Base-by-base conservation (phyloP, 1,139 yeast genomes). In the Debaryomycetaceae sp. region DNA sequence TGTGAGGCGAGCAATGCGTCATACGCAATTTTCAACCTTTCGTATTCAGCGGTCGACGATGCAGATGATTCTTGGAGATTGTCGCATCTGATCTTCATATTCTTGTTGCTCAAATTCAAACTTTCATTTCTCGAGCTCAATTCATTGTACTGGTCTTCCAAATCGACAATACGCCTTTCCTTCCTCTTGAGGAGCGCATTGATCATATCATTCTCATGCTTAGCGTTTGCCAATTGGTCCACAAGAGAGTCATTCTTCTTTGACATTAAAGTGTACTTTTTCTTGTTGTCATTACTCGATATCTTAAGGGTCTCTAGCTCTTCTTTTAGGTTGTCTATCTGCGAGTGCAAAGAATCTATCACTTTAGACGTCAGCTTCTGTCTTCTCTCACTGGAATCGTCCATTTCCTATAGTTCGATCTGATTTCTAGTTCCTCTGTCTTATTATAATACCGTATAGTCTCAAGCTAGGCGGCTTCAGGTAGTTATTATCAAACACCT, bases 121-220 rank as follows among this genome's bases (percentile, higher is more conserved):
- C 69, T 60, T 48, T 80, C 82, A 41, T 74, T 70, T 11, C 67
- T 62, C 9, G 76, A 66, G 39, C 69, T 60, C 23, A 79, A 55
- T 14, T 76, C 79, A 41, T 71, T 72, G 50, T 76, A 65, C 54
- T 81, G 82, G 37, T 68, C 68, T 58, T 85, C 89, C 53, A 83
- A 62, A 55, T 84, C 90, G 36, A 69, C 56, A 38, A 84, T 76
- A 47, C 87, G 66, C 47, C 89, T 70, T 56, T 83, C 84, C 57
- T 84, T 83, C 48, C 90, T 66, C 51, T 76, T 81, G 51, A 84
- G 65, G 50, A 83, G 62, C 0, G 87, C 82, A 52, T 75, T 79
- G 38, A 83, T 70, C 68, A 83, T 82, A 54, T 84, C 87, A 54
- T 81, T 81, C 54, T 84, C 88, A 57, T 83, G 88, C 59, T 83